Evolutionary conservation across 2,329 filamentous ascomycete genomes (phyloP).

Genomic region (Mycosphaerella arachidis): DNA sequence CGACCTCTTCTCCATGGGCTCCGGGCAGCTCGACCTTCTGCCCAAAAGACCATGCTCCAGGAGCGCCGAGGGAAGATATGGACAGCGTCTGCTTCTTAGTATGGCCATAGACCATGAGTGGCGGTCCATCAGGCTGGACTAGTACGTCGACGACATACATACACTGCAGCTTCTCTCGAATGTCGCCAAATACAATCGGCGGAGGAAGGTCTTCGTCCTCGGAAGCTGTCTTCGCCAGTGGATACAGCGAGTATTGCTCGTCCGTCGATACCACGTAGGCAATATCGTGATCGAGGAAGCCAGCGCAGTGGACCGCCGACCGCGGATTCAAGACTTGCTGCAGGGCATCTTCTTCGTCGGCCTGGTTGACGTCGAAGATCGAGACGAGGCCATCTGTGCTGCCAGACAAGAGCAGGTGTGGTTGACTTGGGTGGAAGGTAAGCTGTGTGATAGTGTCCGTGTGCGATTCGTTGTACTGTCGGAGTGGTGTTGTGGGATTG

Average conservation of each 20-base stretch:
- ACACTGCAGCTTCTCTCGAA: constrained; percentile 60
- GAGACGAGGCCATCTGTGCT: constrained; percentile 78
- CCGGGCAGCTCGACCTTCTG: constrained; percentile 34
- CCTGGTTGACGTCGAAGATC: constrained; percentile 65
- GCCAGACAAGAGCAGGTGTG: constrained; percentile 64
- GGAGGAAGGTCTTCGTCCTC: constrained; percentile 48
- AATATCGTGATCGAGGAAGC: constrained; percentile 61
- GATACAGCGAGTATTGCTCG: constrained; percentile 70
- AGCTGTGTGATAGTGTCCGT: constrained; percentile 58
- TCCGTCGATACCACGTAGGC: constrained; percentile 73
- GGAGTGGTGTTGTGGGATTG: constrained; percentile 34
- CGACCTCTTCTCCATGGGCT: constrained; percentile 47
- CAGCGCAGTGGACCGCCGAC: constrained; percentile 69
- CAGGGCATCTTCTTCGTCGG: constrained; percentile 72
- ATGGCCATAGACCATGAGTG: constrained; percentile 31
- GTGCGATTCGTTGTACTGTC: constrained; percentile 44
- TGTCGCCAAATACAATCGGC: constrained; percentile 62
- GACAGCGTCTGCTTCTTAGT: constrained; percentile 27
- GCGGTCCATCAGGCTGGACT: constrained; percentile 37
- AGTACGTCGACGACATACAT: constrained; percentile 70
- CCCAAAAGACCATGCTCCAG: constrained; percentile 28
- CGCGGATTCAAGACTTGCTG: constrained; percentile 74
- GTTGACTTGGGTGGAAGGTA: constrained; percentile 43
- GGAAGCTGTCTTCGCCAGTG: constrained; percentile 60
- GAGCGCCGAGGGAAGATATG: constrained; percentile 24